Base-by-base conservation (phyloP, 495 filamentous ascomycete genomes). In the Penicillium cosmopolitanum region DNA sequence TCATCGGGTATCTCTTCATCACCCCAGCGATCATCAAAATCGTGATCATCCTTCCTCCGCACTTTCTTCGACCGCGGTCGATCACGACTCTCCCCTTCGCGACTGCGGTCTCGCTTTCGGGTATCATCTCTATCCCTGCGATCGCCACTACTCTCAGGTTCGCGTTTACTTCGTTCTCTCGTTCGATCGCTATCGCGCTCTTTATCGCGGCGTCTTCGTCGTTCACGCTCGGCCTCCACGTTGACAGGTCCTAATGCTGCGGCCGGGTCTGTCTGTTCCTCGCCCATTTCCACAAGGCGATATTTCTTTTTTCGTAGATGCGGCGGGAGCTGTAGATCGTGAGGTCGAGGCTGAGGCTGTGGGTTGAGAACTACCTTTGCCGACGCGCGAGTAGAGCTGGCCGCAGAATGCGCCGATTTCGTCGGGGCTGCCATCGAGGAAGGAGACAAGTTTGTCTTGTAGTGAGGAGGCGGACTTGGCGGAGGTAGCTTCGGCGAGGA, bases 251-350 rank as follows among this genome's bases (percentile, higher is more conserved):
- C 82, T 40, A 85, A 70, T 38, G 65, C 56, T 42, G 63, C 57
- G 0, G 61, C 57, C 0, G 68, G 47, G 10, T 72, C 74, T 38
- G 56, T 63, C 23, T 84, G 78, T 6, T 89, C 89, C 31, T 91
- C 90, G 48, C 88, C 89, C 92, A 96, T 96, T 11, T 92, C 88
- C 40, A 96, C 78, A 21, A 96, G 81, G 10, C 86, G 83, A 71
- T 96, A 96, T 65, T 85, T 89, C 73, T 92, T 95, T 66, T 66
- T 75, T 81, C 48, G 68, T 55, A 1, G 67, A 64, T 56, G 69
- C 66, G 38, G 58, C 63, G 13, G 55, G 55, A 25, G 57, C 31
- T 35, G 62, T 23, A 23, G 48, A 51, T 33, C 58, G 60, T 28
- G 28, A 8, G 28, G 61, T 15, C 7, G 60, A 47, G 11, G 55